A percentile compares a stretch with the other conserved stretches of the same genome.
These are phyloP conservation scores for Carex arenaria DNA, from an alignment of 202 grass and related monocot species.

Conservation along the genomic window DNA sequence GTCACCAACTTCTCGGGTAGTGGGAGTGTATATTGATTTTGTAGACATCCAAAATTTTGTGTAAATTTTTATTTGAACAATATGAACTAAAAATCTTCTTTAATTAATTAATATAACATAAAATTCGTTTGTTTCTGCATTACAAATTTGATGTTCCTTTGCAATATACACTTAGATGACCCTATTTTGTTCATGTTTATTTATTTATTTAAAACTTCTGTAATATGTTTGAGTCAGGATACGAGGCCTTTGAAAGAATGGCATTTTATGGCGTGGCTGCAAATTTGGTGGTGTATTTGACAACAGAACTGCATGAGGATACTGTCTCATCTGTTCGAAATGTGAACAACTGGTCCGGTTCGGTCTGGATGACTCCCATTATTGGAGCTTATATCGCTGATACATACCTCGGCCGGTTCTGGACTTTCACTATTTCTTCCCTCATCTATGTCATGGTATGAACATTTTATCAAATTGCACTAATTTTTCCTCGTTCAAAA, in stretches of 20 bases:
- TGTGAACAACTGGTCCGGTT: constrained; percentile 77
- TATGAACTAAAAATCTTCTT: background rate
- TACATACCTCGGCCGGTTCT: constrained; percentile 65
- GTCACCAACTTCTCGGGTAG: background rate
- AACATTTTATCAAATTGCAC: background rate
- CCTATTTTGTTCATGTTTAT: background rate
- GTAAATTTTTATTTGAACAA: no score
- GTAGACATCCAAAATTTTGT: no score
- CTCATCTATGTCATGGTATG: constrained; percentile 68
- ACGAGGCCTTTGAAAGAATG: constrained; percentile 84
- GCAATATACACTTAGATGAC: background rate
- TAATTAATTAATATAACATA: background rate
- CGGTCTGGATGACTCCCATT: constrained; percentile 79
- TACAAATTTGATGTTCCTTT: background rate
- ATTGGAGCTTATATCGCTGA: constrained; percentile 67
- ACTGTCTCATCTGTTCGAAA: constrained; percentile 65
- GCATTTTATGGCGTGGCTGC: constrained; percentile 77
- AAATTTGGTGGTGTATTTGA: constrained; percentile 80
- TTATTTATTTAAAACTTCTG: background rate
- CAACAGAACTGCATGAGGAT: constrained; percentile 53
- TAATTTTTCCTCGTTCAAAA: background rate
- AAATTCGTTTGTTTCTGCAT: background rate
- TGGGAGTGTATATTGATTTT: background rate
- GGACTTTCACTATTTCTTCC: constrained; percentile 78
- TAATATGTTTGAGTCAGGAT: constrained; percentile 28